Evolutionary conservation across 2,329 filamentous ascomycete genomes (phyloP).

Genomic region (Epichloe uncinata): DNA sequence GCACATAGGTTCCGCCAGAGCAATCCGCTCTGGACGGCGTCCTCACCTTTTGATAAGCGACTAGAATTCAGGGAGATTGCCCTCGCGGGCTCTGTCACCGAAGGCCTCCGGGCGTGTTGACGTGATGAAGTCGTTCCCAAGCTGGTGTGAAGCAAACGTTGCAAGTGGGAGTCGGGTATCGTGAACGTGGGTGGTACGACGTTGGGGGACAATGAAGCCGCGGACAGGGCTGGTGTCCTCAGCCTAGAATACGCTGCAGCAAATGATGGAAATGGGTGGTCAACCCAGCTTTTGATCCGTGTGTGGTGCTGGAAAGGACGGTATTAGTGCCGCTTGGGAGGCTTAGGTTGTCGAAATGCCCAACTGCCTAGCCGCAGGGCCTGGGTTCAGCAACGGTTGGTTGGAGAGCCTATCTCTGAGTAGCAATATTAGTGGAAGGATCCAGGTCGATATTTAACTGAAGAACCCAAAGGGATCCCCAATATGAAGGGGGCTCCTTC

Average conservation of each 20-base stretch:
- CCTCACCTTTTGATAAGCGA: slow-evolving; percentile 48
- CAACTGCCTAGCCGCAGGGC: slow-evolving; percentile 3
- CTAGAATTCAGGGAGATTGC: slow-evolving; percentile 38
- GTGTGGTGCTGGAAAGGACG: not conserved
- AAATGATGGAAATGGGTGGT: not conserved
- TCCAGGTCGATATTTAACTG: slow-evolving; percentile 9
- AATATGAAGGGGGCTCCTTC: slow-evolving; percentile 5
- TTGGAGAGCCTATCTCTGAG: not conserved
- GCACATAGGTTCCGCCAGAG: slow-evolving; percentile 67
- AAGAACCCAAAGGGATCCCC: not conserved
- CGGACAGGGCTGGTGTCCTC: not conserved
- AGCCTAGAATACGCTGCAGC: not conserved
- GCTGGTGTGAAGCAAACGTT: not conserved
- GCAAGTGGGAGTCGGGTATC: slow-evolving; percentile 2
- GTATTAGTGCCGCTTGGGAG: slow-evolving; percentile 1
- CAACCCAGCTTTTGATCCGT: not conserved
- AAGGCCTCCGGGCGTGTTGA: slow-evolving; percentile 7
- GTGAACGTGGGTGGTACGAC: slow-evolving; percentile 2
- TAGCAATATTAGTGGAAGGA: slow-evolving; percentile 4
- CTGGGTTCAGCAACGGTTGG: slow-evolving; percentile 2
- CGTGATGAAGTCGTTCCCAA: not conserved
- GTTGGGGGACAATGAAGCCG: not conserved
- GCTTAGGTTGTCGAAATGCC: slow-evolving; percentile 1
- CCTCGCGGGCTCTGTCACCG: slow-evolving; percentile 38
- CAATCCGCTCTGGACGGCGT: slow-evolving; percentile 61